phyloP scores from a whole-genome alignment of 257 asterid species.

The Gentiana straminea region DNA sequence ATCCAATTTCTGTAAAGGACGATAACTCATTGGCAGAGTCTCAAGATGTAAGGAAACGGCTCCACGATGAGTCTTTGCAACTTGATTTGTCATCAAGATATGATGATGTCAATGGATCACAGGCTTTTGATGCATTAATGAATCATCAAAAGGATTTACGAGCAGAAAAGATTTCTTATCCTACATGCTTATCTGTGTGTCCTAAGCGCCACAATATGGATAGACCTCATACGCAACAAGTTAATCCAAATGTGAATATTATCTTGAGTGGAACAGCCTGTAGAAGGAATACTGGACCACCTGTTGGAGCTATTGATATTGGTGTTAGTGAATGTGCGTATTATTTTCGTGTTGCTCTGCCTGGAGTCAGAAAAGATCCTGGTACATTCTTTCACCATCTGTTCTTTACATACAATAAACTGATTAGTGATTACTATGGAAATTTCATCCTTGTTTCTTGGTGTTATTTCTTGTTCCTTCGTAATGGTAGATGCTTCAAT shows the following conservation, averaged over 20 bases:
- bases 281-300: slow-evolving; percentile 46
- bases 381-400: slow-evolving; percentile 41
- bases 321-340: slow-evolving; percentile 57
- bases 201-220: slow-evolving; percentile 6
- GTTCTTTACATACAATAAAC: too few relatives aligned
- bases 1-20: slow-evolving; percentile 8
- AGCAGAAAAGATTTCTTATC: slow-evolving; percentile 11
- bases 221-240: slow-evolving; percentile 41
- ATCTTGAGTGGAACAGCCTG: slow-evolving; percentile 57
- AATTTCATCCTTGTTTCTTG: slow-evolving; percentile 1
- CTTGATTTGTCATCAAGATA: slow-evolving; percentile 11
- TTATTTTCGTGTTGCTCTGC: slow-evolving; percentile 74
- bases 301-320: slow-evolving; percentile 62
- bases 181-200: slow-evolving; percentile 16
- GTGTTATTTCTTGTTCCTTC: background rate
- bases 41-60: slow-evolving; percentile 19
- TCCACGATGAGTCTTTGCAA: slow-evolving; percentile 12
- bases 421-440: background rate
- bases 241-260: slow-evolving; percentile 29
- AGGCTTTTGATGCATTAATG: slow-evolving; percentile 6
- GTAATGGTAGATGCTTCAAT: too few relatives aligned
- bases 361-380: slow-evolving; percentile 85
- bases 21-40: slow-evolving; percentile 10
- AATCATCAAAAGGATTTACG: slow-evolving; percentile 18
- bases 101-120: slow-evolving; percentile 16